These are phyloP conservation scores for Sclerotinia nivalis DNA, from an alignment of 2,329 filamentous ascomycete species.

Conservation along the genomic window DNA sequence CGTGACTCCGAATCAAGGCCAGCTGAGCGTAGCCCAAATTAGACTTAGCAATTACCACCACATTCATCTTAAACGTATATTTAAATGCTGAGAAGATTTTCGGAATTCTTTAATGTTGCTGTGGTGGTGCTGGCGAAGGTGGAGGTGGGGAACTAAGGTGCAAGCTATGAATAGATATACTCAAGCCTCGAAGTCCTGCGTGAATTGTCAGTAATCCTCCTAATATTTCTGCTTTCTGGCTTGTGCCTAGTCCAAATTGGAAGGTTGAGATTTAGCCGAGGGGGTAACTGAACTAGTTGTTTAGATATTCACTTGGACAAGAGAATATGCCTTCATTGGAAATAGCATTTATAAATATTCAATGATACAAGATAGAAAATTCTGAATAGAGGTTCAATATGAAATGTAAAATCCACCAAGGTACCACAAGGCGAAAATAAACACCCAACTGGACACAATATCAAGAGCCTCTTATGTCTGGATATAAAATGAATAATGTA, in stretches of 20 bases:
- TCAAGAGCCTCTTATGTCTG: too few relatives aligned
- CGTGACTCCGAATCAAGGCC: not conserved
- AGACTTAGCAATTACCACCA: not conserved
- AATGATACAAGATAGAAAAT: too few relatives aligned
- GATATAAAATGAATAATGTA: too few relatives aligned
- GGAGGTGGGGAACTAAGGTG: not conserved
- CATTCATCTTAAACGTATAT: not conserved
- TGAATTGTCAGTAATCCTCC: not conserved
- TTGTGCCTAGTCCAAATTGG: not conserved
- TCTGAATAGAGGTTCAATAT: too few relatives aligned
- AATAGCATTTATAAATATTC: too few relatives aligned
- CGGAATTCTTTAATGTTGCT: not conserved
- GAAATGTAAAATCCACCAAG: too few relatives aligned
- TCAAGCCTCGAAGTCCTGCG: not conserved
- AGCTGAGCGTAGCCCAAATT: not conserved
- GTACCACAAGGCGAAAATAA: too few relatives aligned
- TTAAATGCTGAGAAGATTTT: not conserved
- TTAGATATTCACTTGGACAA: not conserved
- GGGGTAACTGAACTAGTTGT: not conserved
- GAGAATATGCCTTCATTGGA: rapidly evolving
- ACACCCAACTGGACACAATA: too few relatives aligned
- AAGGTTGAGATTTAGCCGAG: not conserved
- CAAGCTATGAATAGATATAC: not conserved
- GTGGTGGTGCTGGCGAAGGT: not conserved
- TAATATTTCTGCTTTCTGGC: not conserved